phyloP scores from a whole-genome alignment of 495 filamentous ascomycete species.

The Penicillium mononematosum region DNA sequence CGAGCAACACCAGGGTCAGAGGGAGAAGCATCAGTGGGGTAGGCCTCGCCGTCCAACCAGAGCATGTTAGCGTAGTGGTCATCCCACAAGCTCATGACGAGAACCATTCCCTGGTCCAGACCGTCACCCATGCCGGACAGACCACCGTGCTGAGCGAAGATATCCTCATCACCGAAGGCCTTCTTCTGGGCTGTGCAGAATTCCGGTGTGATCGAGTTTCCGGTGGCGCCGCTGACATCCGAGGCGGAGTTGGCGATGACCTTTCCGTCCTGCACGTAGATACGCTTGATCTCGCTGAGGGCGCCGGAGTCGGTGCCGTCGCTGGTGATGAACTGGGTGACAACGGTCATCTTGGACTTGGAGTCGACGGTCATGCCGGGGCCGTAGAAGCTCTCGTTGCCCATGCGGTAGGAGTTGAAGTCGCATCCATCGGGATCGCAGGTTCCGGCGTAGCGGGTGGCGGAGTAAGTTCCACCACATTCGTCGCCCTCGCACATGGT shows the following conservation, averaged over 20 bases:
- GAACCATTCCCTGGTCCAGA: constrained; percentile 60
- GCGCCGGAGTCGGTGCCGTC: constrained; percentile 53
- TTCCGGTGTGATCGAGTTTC: constrained; percentile 56
- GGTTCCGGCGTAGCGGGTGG: constrained; percentile 48
- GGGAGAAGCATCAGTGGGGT: constrained; percentile 55
- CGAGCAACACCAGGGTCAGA: constrained; percentile 60
- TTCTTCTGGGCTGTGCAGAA: constrained; percentile 63
- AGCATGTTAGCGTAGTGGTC: constrained; percentile 73
- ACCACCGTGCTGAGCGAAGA: constrained; percentile 61
- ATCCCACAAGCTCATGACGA: constrained; percentile 73
- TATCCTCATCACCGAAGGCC: constrained; percentile 59
- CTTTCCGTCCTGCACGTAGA: constrained; percentile 69
- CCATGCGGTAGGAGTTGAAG: constrained; percentile 73
- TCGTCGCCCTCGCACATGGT: constrained; percentile 56
- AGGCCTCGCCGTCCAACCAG: constrained; percentile 70
- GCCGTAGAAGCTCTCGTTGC: constrained; percentile 63
- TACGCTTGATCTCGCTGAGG: constrained; percentile 63
- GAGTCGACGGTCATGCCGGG: constrained; percentile 62
- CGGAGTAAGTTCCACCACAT: constrained; percentile 53
- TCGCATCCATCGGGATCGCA: constrained; percentile 80
- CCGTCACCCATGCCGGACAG: constrained; percentile 54
- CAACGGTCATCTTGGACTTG: constrained; percentile 60
- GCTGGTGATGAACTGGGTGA: constrained; percentile 68
- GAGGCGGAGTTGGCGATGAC: constrained; percentile 58
- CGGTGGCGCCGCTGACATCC: constrained; percentile 51